These are phyloP conservation scores for Boechera retrofracta DNA, from an alignment of 345 rosid species.

Conservation along the genomic window DNA sequence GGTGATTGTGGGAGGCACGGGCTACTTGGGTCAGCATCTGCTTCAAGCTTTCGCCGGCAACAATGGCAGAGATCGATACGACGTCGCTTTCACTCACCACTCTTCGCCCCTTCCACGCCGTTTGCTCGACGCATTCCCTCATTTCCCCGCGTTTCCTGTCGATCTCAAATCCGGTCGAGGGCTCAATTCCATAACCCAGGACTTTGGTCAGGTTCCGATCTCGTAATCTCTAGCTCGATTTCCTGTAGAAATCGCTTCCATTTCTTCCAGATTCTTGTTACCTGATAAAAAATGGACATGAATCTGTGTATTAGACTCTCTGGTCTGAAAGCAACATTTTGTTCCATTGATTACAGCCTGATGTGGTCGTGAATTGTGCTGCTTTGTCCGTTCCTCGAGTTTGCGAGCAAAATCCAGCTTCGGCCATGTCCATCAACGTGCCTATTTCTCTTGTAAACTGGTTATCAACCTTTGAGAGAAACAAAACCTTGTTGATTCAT, in stretches of 20 bases:
- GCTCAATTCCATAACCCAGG: constrained; percentile 53
- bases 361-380: constrained; percentile 86
- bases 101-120: constrained; percentile 58
- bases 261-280: background rate
- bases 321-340: constrained; percentile 12
- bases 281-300: background rate
- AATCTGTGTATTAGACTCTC: background rate
- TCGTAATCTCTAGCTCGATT: background rate
- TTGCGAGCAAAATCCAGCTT: constrained; percentile 77
- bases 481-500: constrained; percentile 66
- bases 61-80: constrained; percentile 45
- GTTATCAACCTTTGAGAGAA: constrained; percentile 54
- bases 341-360: constrained; percentile 55
- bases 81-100: constrained; percentile 68
- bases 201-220: constrained; percentile 55
- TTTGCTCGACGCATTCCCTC: constrained; percentile 63
- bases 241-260: background rate
- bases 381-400: constrained; percentile 85
- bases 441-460: constrained; percentile 77
- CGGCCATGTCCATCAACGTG: constrained; percentile 73
- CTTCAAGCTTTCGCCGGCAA: constrained; percentile 54
- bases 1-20: constrained; percentile 84
- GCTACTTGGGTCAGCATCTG: constrained; percentile 94
- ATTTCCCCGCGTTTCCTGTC: constrained; percentile 57
- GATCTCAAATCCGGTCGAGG: constrained; percentile 73